Evolutionary conservation across 2,329 filamentous ascomycete species (phyloP).

Genomic region (Diaporthe nobilis): DNA sequence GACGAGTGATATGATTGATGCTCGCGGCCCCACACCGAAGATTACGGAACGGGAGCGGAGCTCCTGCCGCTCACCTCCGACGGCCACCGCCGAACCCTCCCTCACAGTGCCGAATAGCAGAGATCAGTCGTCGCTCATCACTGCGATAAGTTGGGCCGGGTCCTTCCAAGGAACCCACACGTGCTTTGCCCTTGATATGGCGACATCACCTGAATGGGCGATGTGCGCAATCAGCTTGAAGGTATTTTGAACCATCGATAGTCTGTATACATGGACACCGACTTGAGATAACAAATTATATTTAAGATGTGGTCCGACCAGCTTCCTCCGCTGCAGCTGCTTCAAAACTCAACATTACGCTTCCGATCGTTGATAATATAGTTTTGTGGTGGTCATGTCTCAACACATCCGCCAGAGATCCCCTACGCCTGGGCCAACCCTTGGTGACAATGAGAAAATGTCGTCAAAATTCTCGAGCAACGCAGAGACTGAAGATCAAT

Average conservation of each 20-base stretch:
- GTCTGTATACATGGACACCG: background rate
- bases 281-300: background rate
- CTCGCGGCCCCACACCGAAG: background rate
- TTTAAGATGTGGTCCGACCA: background rate
- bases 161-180: background rate
- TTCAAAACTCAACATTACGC: background rate
- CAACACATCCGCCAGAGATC: background rate
- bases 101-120: background rate
- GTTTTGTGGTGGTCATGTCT: background rate
- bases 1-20: background rate
- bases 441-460: background rate
- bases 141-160: background rate
- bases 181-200: background rate
- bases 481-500: background rate
- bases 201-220: background rate
- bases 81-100: background rate
- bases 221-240: background rate
- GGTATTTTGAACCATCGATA: background rate
- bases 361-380: background rate
- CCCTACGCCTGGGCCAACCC: background rate
- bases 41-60: background rate
- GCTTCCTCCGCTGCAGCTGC: background rate
- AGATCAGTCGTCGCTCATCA: background rate
- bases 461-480: background rate
- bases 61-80: background rate